Evolutionary conservation across 2,329 filamentous ascomycete genomes (phyloP).

Genomic region (Boeremia lycopersici): DNA sequence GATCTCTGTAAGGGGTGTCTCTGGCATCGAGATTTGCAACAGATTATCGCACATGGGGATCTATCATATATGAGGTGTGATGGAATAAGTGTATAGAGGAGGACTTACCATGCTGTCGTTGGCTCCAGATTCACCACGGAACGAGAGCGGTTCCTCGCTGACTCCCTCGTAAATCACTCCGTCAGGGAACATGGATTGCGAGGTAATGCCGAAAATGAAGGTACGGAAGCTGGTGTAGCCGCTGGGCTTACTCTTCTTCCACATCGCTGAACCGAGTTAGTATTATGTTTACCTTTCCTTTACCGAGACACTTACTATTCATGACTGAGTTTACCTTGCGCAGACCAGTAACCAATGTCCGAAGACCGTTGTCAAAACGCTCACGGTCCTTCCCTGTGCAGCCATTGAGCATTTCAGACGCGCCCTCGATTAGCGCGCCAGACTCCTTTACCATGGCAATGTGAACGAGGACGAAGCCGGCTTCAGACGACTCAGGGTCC

Average conservation of each 20-base stretch:
- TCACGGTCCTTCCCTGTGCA: slow-evolving; percentile 53
- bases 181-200: slow-evolving; percentile 90
- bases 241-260: slow-evolving; percentile 81
- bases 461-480: slow-evolving; percentile 94
- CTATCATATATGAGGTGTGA: slow-evolving; percentile 38
- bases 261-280: slow-evolving; percentile 68
- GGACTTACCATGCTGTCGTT: slow-evolving; percentile 81
- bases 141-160: slow-evolving; percentile 74
- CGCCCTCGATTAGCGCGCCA: slow-evolving; percentile 74
- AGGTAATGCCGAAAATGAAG: slow-evolving; percentile 96
- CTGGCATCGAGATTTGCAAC: slow-evolving; percentile 83
- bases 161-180: slow-evolving; percentile 90
- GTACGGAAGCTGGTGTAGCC: slow-evolving; percentile 87
- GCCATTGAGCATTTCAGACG: slow-evolving; percentile 68
- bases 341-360: slow-evolving; percentile 64
- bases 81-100: too few species aligned
- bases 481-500: slow-evolving; percentile 85
- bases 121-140: slow-evolving; percentile 90
- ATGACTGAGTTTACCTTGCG: slow-evolving; percentile 77
- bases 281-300: background rate
- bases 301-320: slow-evolving; percentile 66
- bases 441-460: slow-evolving; percentile 94
- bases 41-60: slow-evolving; percentile 89
- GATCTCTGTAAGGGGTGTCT: slow-evolving; percentile 86
- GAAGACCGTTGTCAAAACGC: slow-evolving; percentile 63